phyloP scores from a whole-genome alignment of 139 green algal genomes.

The Nannochloris sp. region DNA sequence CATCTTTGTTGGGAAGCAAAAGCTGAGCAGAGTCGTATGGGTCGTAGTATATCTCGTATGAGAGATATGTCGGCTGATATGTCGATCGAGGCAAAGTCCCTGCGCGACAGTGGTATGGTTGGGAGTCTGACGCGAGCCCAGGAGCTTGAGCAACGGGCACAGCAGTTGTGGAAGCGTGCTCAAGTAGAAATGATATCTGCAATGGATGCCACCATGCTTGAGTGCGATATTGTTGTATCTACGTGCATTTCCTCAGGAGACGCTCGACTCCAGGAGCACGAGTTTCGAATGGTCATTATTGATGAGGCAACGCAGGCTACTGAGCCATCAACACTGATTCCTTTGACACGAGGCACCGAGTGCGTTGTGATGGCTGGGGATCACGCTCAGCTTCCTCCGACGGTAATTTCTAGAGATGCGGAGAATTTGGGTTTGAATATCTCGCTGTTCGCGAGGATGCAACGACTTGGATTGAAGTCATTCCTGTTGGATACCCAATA shows the following conservation, averaged over 20 bases:
- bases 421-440: slow-evolving; percentile 43
- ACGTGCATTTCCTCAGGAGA: slow-evolving; percentile 58
- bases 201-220: slow-evolving; percentile 26
- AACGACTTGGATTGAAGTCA: slow-evolving; percentile 43
- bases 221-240: slow-evolving; percentile 51
- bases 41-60: slow-evolving; percentile 28
- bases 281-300: slow-evolving; percentile 77
- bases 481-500: slow-evolving; percentile 90
- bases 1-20: slow-evolving; percentile 48
- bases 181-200: slow-evolving; percentile 25
- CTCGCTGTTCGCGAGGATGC: slow-evolving; percentile 77
- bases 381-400: slow-evolving; percentile 74
- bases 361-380: slow-evolving; percentile 86
- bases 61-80: slow-evolving; percentile 1
- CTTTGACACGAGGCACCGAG: slow-evolving; percentile 68
- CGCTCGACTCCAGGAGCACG: slow-evolving; percentile 9
- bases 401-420: slow-evolving; percentile 57
- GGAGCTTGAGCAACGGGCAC: not conserved
- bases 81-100: not conserved
- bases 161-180: slow-evolving; percentile 10
- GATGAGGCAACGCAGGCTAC: slow-evolving; percentile 92
- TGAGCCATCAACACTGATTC: slow-evolving; percentile 73
- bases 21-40: slow-evolving; percentile 31
- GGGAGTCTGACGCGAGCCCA: not conserved
- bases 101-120: not conserved